phyloP scores from a whole-genome alignment of 2,329 filamentous ascomycete genomes.

The Venturia asperata region DNA sequence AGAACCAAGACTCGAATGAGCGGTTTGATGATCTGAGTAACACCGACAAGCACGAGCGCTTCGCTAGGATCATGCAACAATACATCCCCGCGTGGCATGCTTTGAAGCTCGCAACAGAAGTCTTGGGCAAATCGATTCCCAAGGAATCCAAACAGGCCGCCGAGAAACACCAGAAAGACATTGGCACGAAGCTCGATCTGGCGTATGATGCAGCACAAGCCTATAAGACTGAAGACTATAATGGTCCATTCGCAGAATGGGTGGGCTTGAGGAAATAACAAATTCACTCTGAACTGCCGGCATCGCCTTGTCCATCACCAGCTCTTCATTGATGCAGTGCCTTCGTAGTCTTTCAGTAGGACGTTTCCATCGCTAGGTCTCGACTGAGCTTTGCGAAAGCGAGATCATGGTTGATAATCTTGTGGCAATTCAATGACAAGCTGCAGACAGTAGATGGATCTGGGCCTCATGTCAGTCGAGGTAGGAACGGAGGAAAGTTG shows the following conservation, averaged over 20 bases:
- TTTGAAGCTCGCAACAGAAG: not conserved
- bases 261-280: not conserved
- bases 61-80: not conserved
- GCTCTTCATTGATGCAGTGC: too few relatives aligned
- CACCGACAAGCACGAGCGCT: not conserved
- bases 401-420: too few relatives aligned
- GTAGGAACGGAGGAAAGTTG: too few relatives aligned
- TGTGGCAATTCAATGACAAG: too few relatives aligned
- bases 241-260: not conserved
- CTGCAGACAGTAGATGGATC: too few relatives aligned
- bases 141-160: not conserved
- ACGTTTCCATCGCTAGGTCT: too few relatives aligned
- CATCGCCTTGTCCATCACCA: too few relatives aligned
- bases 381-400: too few relatives aligned
- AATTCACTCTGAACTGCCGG: too few relatives aligned
- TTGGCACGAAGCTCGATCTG: constrained; percentile 1
- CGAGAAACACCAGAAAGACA: not conserved
- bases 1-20: not conserved
- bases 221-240: not conserved
- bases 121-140: not conserved
- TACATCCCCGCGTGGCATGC: not conserved
- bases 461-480: too few relatives aligned
- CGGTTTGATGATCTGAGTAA: not conserved
- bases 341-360: too few relatives aligned
- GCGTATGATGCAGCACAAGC: not conserved